A percentile compares a stretch with the other conserved stretches of the same genome.
These are phyloP conservation scores for Salvia miltiorrhiza DNA, from an alignment of 257 asterid species.

Conservation along the genomic window DNA sequence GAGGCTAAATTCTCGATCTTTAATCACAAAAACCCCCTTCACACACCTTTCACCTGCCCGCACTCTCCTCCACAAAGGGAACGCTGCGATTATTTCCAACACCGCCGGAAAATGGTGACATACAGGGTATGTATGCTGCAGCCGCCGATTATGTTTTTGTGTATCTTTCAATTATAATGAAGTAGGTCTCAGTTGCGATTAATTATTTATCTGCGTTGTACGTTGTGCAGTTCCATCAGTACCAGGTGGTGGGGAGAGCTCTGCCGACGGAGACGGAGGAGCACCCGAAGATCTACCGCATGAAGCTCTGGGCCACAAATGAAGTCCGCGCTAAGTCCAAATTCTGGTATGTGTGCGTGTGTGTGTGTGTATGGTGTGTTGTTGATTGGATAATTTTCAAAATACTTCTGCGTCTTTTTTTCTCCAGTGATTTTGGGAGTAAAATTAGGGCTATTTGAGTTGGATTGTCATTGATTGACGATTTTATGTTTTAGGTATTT, in stretches of 20 bases:
- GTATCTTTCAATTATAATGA: no score
- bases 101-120: conserved; percentile 38
- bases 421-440: background rate
- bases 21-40: conserved; percentile 21
- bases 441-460: background rate
- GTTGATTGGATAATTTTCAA: background rate
- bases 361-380: background rate
- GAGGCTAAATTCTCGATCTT: background rate
- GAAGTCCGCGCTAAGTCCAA: conserved; percentile 94
- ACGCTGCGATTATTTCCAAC: background rate
- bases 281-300: conserved; percentile 85
- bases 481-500: conserved; percentile 58
- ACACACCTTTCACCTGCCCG: background rate
- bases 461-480: background rate
- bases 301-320: conserved; percentile 95
- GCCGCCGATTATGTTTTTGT: background rate
- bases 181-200: no score
- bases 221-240: conserved; percentile 68
- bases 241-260: conserved; percentile 95
- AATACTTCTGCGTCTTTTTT: no score
- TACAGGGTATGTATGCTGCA: conserved; percentile 40
- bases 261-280: conserved; percentile 77
- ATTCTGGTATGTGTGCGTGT: conserved; percentile 51
- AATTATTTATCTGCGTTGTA: conserved; percentile 5
- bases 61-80: background rate